Conservation (phyloP, 805 yeast genomes). For the Teunomyces aglyptinius region DNA sequence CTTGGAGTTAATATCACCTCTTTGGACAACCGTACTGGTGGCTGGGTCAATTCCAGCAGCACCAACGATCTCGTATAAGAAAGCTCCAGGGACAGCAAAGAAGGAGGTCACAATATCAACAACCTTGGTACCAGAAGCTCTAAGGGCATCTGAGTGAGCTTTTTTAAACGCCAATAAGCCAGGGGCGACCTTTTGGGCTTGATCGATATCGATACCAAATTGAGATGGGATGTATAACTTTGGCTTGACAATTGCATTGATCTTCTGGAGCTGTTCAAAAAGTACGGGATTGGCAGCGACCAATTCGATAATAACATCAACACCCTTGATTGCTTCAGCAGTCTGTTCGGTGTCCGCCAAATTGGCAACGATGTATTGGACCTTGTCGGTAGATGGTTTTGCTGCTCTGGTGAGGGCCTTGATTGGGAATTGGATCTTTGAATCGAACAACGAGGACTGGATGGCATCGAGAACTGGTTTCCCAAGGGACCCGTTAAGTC, state of each 20-base stretch:
- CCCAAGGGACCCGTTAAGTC: conserved; percentile 54
- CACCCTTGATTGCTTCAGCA: conserved; percentile 42
- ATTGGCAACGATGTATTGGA: conserved; percentile 40
- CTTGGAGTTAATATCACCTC: conserved; percentile 39
- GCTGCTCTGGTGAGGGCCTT: conserved; percentile 49
- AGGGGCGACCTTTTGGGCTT: conserved; percentile 27
- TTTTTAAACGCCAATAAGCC: conserved; percentile 33
- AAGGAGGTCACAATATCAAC: conserved; percentile 42
- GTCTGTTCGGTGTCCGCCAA: conserved; percentile 22
- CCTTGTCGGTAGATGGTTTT: conserved; percentile 27
- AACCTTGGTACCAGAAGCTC: conserved; percentile 46
- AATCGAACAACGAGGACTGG: conserved; percentile 37
- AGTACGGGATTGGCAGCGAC: conserved; percentile 28
- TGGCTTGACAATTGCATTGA: conserved; percentile 42
- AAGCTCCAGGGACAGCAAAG: conserved; percentile 36
- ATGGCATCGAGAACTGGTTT: conserved; percentile 46
- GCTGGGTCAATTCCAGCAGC: conserved; percentile 38
- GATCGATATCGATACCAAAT: conserved; percentile 49
- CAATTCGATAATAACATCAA: conserved; percentile 52
- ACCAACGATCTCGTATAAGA: conserved; percentile 32
- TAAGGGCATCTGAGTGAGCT: conserved; percentile 36
- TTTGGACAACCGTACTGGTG: conserved; percentile 29
- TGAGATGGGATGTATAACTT: conserved; percentile 59
- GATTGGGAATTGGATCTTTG: conserved; percentile 47
- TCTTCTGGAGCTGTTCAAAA: conserved; percentile 34